phyloP scores from a whole-genome alignment of 768 basidiomycete species.

The Psilocybe cyanescens region DNA sequence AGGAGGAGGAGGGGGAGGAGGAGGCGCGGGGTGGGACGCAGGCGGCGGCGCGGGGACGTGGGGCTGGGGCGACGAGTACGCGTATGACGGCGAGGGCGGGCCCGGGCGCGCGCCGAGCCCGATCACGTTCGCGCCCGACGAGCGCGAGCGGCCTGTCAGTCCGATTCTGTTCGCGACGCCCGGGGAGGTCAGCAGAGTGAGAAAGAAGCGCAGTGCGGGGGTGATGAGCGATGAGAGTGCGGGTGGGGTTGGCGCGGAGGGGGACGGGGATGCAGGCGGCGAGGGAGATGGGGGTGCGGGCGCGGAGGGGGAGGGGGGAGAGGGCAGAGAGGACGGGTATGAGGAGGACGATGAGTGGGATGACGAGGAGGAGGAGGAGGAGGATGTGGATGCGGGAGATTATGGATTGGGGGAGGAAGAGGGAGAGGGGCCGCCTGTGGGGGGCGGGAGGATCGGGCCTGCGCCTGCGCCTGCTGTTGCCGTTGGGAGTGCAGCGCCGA shows the following conservation, averaged over 20 bases:
- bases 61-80: no score
- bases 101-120: conserved; percentile 51
- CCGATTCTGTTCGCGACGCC: conserved; percentile 42
- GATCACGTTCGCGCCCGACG: conserved; percentile 67
- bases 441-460: background rate
- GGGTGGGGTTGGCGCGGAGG: background rate
- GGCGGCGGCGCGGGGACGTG: conserved; percentile 15
- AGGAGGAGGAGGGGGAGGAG: no score
- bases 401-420: background rate
- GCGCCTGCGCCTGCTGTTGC: background rate
- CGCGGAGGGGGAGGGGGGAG: conserved; percentile 3
- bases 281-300: conserved; percentile 26
- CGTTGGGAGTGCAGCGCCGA: background rate
- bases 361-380: conserved; percentile 23
- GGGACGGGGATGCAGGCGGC: conserved; percentile 33
- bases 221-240: conserved; percentile 10
- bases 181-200: background rate
- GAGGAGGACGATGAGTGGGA: conserved; percentile 37
- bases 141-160: conserved; percentile 39
- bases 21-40: no score
- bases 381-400: conserved; percentile 10
- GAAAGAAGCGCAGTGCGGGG: conserved; percentile 15
- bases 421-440: background rate
- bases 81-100: no score
- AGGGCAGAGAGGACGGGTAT: conserved; percentile 24